Conservation (phyloP, 2,329 filamentous ascomycete species). For the Clonostachys chloroleuca region DNA sequence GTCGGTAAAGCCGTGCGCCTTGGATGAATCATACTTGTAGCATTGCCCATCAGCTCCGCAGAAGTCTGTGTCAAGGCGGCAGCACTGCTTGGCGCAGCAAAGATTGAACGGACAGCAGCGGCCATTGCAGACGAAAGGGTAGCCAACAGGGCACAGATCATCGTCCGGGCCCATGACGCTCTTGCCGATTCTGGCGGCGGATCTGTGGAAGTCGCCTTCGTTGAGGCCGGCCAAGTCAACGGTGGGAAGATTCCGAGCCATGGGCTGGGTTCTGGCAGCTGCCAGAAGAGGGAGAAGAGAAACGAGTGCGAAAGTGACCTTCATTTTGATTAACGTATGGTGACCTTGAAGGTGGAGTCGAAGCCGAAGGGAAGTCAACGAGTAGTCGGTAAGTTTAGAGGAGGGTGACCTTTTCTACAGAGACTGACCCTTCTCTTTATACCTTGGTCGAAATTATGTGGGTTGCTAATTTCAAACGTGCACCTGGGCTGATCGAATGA, state of each 20-base stretch:
- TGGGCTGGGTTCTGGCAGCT: background rate
- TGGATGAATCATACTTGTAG: too few species aligned
- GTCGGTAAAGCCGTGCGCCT: too few species aligned
- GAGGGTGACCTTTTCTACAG: too few species aligned
- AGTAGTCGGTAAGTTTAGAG: too few species aligned
- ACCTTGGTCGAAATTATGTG: too few species aligned
- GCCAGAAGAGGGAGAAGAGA: background rate
- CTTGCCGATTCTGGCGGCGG: background rate
- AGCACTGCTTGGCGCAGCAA: slow-evolving; percentile 2
- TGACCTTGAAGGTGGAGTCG: too few species aligned
- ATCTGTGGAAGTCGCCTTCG: background rate
- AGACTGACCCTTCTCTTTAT: too few species aligned
- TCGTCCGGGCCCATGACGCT: background rate
- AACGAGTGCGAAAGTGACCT: background rate
- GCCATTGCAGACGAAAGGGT: slow-evolving; percentile 1
- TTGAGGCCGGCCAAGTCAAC: background rate
- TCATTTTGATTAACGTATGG: background rate
- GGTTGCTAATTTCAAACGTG: too few species aligned
- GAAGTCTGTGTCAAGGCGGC: background rate
- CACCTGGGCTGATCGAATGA: too few species aligned
- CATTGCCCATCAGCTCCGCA: background rate
- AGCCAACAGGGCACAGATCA: background rate
- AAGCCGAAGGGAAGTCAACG: too few species aligned
- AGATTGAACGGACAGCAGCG: background rate
- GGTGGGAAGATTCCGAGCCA: background rate